These are phyloP conservation scores for Telfairia occidentalis DNA, from an alignment of 331 rosid genomes.

Conservation along the genomic window DNA sequence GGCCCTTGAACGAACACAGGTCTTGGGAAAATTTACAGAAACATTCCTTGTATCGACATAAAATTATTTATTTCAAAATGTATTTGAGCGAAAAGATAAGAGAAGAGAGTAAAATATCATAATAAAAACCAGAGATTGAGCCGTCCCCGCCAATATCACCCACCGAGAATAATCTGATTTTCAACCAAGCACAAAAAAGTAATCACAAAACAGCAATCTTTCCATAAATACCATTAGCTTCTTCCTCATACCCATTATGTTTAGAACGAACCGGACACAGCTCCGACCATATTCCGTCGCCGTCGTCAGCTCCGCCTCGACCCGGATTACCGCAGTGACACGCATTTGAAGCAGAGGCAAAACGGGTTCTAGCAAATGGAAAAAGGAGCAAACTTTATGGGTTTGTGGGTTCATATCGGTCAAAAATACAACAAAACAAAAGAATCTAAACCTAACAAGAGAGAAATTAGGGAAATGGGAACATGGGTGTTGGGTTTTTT, in stretches of 20 bases:
- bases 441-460: slow-evolving; percentile 10
- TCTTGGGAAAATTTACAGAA: not conserved
- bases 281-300: slow-evolving; percentile 22
- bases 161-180: slow-evolving; percentile 13
- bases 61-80: not conserved
- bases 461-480: not conserved
- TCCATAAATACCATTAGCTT: not conserved
- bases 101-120: slow-evolving; percentile 10
- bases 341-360: not conserved
- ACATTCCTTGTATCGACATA: not conserved
- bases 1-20: not conserved
- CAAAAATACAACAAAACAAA: slow-evolving; percentile 7
- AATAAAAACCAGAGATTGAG: slow-evolving; percentile 59
- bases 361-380: not conserved
- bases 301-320: not conserved
- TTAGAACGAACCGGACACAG: slow-evolving; percentile 14
- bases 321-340: slow-evolving; percentile 10
- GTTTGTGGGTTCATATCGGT: slow-evolving; percentile 8
- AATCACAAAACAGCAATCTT: not conserved
- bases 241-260: slow-evolving; percentile 8
- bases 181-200: not conserved
- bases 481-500: slow-evolving; percentile 15
- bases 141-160: slow-evolving; percentile 97
- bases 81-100: not conserved
- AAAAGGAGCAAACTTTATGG: slow-evolving; percentile 2